phyloP scores from a whole-genome alignment of 306 rosid species.

The Vigna unguiculata region DNA sequence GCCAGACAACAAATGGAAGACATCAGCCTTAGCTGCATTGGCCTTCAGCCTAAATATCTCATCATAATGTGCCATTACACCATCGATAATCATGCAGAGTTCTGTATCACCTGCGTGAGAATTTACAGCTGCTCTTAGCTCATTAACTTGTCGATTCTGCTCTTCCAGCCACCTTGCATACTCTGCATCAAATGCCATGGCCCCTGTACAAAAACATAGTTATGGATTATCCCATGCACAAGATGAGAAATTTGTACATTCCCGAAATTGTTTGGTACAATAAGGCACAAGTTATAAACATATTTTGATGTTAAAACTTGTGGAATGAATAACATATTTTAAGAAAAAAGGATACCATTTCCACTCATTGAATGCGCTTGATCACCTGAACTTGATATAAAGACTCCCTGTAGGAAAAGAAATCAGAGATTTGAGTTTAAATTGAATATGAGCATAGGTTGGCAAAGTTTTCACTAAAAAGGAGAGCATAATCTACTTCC shows the following conservation, averaged over 20 bases:
- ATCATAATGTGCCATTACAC: slow-evolving; percentile 82
- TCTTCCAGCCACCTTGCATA: slow-evolving; percentile 96
- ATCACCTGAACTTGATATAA: slow-evolving; percentile 90
- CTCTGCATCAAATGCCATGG: slow-evolving; percentile 91
- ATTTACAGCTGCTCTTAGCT: slow-evolving; percentile 92
- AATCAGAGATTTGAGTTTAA: slow-evolving; percentile 33
- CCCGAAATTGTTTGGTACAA: slow-evolving; percentile 24
- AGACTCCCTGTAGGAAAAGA: slow-evolving; percentile 67
- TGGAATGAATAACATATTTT: slow-evolving; percentile 27
- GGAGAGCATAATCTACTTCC: slow-evolving; percentile 20
- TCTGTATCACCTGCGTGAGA: slow-evolving; percentile 96
- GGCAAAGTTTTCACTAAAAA: not conserved
- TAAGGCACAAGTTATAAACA: slow-evolving; percentile 16
- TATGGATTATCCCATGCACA: slow-evolving; percentile 28
- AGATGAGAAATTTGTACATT: slow-evolving; percentile 23
- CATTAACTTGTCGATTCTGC: slow-evolving; percentile 87
- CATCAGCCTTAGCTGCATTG: slow-evolving; percentile 89
- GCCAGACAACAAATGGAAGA: slow-evolving; percentile 95
- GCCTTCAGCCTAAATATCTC: slow-evolving; percentile 86
- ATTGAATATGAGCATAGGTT: slow-evolving; percentile 17
- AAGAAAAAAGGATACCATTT: slow-evolving; percentile 69
- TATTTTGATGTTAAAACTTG: slow-evolving; percentile 35
- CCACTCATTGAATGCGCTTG: slow-evolving; percentile 91
- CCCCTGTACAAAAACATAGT: slow-evolving; percentile 66
- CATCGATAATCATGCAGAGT: slow-evolving; percentile 89